Conservation (phyloP, 257 asterid species). For the Penstemon barbatus region DNA sequence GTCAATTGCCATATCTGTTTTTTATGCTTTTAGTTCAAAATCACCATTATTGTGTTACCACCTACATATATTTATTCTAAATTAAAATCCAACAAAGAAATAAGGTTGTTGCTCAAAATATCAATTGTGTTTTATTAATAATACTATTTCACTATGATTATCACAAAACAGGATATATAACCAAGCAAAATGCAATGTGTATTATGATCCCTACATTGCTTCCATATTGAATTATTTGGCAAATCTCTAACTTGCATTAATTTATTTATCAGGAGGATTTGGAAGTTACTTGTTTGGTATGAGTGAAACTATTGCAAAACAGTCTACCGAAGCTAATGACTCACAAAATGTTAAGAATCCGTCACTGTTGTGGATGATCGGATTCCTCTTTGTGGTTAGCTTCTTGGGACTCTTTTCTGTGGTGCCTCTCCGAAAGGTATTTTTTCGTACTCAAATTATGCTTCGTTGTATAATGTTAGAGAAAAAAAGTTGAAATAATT, state of each 20-base stretch:
- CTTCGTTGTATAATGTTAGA: background rate
- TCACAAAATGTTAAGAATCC: slow-evolving; percentile 65
- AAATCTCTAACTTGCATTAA: slow-evolving; percentile 20
- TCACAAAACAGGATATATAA: too few species aligned
- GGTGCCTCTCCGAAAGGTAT: slow-evolving; percentile 87
- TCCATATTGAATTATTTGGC: background rate
- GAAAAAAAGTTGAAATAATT: background rate
- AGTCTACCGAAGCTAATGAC: slow-evolving; percentile 52
- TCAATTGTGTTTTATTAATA: too few species aligned
- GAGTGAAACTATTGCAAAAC: slow-evolving; percentile 74
- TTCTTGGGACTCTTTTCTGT: slow-evolving; percentile 91
- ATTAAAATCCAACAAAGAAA: too few species aligned
- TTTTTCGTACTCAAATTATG: slow-evolving; percentile 4
- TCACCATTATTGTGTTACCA: too few species aligned
- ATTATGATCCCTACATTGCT: background rate
- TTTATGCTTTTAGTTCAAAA: too few species aligned
- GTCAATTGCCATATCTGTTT: too few species aligned
- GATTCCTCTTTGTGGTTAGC: slow-evolving; percentile 90
- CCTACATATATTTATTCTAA: too few species aligned
- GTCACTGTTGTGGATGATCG: slow-evolving; percentile 75
- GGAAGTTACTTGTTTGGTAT: slow-evolving; percentile 93
- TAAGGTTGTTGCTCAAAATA: too few species aligned
- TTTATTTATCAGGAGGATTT: slow-evolving; percentile 69
- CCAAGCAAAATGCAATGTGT: background rate
- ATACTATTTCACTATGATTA: too few species aligned